Percentiles rank a stretch among this genome's conserved stretches.
Conservation (phyloP, 768 basidiomycete species). For the Sutorius australiensis region DNA sequence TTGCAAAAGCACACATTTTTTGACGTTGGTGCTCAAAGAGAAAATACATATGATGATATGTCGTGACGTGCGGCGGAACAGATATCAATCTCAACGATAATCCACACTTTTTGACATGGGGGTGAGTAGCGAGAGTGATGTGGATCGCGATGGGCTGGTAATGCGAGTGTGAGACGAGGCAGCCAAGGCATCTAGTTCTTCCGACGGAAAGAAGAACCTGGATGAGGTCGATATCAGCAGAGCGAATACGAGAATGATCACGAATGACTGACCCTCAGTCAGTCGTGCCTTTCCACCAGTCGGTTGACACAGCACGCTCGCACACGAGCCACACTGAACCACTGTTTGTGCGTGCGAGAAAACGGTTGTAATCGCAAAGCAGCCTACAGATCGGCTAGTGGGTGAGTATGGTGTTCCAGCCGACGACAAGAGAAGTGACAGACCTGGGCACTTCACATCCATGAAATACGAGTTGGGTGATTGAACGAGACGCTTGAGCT, state of each 20-base stretch:
- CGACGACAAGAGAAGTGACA: slow-evolving; percentile 23
- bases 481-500: slow-evolving; percentile 99
- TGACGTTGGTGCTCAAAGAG: slow-evolving; percentile 1
- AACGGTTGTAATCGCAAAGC: slow-evolving; percentile 93
- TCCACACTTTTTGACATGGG: slow-evolving; percentile 14
- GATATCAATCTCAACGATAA: slow-evolving; percentile 8
- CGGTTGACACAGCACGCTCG: slow-evolving; percentile 94
- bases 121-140: neutral
- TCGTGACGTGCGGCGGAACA: slow-evolving; percentile 2
- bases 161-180: neutral
- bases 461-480: slow-evolving; percentile 99
- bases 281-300: slow-evolving; percentile 97
- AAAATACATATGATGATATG: slow-evolving; percentile 10
- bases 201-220: slow-evolving; percentile 97
- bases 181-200: slow-evolving; percentile 60
- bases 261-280: slow-evolving; percentile 79
- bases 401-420: neutral
- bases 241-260: neutral
- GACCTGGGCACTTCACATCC: slow-evolving; percentile 99
- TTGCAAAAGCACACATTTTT: neutral
- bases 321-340: slow-evolving; percentile 89
- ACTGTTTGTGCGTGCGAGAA: slow-evolving; percentile 99
- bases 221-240: slow-evolving; percentile 10
- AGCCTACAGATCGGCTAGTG: slow-evolving; percentile 49
- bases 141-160: neutral